Conservation (phyloP, 495 filamentous ascomycete species). For the Darksidea phi region DNA sequence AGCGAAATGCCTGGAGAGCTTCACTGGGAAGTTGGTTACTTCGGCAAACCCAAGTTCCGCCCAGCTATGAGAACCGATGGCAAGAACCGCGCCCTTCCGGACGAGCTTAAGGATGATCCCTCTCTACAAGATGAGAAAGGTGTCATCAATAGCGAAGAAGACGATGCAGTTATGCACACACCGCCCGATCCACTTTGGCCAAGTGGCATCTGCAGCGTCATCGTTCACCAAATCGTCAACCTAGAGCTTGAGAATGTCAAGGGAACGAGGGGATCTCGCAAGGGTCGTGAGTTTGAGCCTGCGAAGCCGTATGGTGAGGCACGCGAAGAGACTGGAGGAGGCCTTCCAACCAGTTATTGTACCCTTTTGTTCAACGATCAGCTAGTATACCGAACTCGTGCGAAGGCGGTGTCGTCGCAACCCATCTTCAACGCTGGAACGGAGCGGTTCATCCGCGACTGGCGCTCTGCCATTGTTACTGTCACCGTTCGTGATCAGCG, state of each 20-base stretch:
- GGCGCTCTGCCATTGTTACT: conserved; percentile 82
- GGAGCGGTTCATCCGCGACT: conserved; percentile 91
- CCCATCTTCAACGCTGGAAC: conserved; percentile 97
- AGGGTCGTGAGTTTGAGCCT: conserved; percentile 83
- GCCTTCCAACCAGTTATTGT: conserved; percentile 85
- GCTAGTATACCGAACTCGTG: conserved; percentile 85
- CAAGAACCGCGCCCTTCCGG: conserved; percentile 72
- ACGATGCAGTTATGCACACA: conserved; percentile 83
- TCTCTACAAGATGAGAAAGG: conserved; percentile 89
- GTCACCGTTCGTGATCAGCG: conserved; percentile 83
- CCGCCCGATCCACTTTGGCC: conserved; percentile 94
- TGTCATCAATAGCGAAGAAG: conserved; percentile 65
- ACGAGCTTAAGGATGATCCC: conserved; percentile 66
- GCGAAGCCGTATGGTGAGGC: conserved; percentile 82
- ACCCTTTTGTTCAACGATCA: conserved; percentile 88
- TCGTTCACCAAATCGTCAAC: conserved; percentile 94
- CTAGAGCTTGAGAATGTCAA: conserved; percentile 81
- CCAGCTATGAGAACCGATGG: conserved; percentile 81
- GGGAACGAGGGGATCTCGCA: conserved; percentile 66
- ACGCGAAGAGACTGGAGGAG: conserved; percentile 74
- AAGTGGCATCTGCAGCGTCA: conserved; percentile 75
- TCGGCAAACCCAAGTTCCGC: conserved; percentile 82
- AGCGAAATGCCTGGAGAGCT: conserved; percentile 90
- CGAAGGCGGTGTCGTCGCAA: conserved; percentile 87
- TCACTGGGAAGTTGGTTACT: conserved; percentile 95